Percentiles rank a stretch among this genome's conserved stretches.
Conservation (phyloP, 2,329 filamentous ascomycete species). For the Orbilia ellipsospora region DNA sequence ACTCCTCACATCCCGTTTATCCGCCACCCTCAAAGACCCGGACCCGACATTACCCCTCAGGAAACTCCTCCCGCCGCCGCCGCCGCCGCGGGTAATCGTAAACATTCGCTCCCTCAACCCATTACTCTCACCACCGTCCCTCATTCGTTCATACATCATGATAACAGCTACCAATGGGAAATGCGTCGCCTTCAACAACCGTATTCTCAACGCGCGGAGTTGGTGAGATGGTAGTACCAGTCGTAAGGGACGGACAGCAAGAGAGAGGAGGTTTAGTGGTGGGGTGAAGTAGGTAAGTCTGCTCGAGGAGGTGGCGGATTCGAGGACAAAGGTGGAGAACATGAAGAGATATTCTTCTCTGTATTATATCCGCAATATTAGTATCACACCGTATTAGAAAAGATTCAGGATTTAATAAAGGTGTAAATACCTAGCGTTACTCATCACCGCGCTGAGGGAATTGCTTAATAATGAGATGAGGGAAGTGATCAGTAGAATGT, state of each 20-base stretch:
- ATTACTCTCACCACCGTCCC: constrained; percentile 3
- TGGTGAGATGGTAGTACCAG: constrained; percentile 74
- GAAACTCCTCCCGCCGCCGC: constrained; percentile 30
- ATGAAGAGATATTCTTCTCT: constrained; percentile 76
- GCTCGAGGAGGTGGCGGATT: constrained; percentile 73
- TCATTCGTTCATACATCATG: constrained; percentile 31
- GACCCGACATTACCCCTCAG: constrained; percentile 14
- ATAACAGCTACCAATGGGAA: constrained; percentile 58
- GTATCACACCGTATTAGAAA: too few relatives aligned
- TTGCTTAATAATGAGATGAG: constrained; percentile 82
- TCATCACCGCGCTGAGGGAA: constrained; percentile 71
- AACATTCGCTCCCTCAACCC: constrained; percentile 33
- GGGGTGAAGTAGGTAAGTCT: constrained; percentile 77
- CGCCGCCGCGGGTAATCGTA: constrained; percentile 6
- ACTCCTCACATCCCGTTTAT: constrained; percentile 35
- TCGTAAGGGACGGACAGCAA: constrained; percentile 77
- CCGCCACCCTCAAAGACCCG: constrained; percentile 3
- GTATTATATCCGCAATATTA: constrained; percentile 60
- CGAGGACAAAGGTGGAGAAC: constrained; percentile 69
- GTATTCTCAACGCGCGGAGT: constrained; percentile 66
- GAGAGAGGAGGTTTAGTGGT: constrained; percentile 78
- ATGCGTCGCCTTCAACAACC: constrained; percentile 59
- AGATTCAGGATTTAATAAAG: too few relatives aligned
- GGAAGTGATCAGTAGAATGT: constrained; percentile 81
- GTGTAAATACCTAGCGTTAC: constrained; percentile 63